Conservation (phyloP, 768 basidiomycete species). For the Collybia sordida region DNA sequence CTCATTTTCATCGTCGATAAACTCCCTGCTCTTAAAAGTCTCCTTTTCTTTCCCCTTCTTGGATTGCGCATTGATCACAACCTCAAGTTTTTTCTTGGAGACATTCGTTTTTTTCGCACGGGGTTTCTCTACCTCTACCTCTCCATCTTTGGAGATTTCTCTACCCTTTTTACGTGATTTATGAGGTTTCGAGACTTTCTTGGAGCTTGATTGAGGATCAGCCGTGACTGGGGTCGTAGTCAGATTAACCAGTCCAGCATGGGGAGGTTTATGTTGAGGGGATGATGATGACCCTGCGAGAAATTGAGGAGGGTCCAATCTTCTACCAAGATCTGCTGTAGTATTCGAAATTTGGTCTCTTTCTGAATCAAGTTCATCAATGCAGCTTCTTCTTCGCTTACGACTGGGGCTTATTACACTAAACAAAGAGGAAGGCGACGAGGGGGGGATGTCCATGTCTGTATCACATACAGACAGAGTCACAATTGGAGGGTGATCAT, state of each 20-base stretch:
- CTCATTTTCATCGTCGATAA: constrained; percentile 34
- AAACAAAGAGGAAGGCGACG: constrained; percentile 33
- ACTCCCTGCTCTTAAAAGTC: constrained; percentile 43
- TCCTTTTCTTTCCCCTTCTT: constrained; percentile 29
- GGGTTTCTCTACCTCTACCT: constrained; percentile 9
- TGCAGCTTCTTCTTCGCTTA: constrained; percentile 14
- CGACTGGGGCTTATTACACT: constrained; percentile 9
- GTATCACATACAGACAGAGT: constrained; percentile 24
- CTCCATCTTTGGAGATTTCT: constrained; percentile 1
- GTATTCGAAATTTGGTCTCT: constrained; percentile 2
- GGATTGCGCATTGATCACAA: constrained; percentile 15
- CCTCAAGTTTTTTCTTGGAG: constrained; percentile 21
- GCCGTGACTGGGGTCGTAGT: neutral
- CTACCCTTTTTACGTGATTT: constrained; percentile 19
- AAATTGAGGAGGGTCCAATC: constrained; percentile 37
- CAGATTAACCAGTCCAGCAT: neutral
- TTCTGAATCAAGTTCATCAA: constrained; percentile 28
- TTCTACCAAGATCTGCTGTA: constrained; percentile 4
- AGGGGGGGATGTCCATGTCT: constrained; percentile 20
- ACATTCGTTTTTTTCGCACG: constrained; percentile 21
- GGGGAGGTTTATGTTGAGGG: constrained; percentile 5
- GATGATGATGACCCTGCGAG: constrained; percentile 46
- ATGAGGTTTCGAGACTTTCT: constrained; percentile 1
- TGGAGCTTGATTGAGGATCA: neutral
- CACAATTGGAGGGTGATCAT: constrained; percentile 31